Conservation (phyloP, 2,329 filamentous ascomycete genomes). For the Paecilomyces formosus region DNA sequence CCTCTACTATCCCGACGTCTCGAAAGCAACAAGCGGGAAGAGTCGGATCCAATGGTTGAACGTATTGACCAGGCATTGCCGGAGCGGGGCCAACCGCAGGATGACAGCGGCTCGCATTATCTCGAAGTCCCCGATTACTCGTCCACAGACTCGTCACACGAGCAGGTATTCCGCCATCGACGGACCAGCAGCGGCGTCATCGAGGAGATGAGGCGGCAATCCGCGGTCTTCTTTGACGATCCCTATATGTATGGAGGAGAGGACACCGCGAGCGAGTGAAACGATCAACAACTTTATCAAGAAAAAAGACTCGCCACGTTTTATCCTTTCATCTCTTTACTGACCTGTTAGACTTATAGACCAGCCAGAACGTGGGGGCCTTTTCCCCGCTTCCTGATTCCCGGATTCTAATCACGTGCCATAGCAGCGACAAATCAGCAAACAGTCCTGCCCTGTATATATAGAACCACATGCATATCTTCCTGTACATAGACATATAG, state of each 20-base stretch:
- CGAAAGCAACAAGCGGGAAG: slow-evolving; percentile 1
- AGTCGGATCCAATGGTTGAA: slow-evolving; percentile 12
- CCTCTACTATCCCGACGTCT: slow-evolving; percentile 23
- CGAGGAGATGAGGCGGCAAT: slow-evolving; percentile 39
- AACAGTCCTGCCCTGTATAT: too few species aligned
- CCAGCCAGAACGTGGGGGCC: too few species aligned
- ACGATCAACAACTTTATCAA: slow-evolving; percentile 6
- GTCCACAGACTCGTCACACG: slow-evolving; percentile 7
- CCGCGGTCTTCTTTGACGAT: slow-evolving; percentile 41
- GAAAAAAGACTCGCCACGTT: neutral
- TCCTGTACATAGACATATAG: too few species aligned
- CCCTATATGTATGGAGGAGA: slow-evolving; percentile 25
- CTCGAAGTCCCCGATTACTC: slow-evolving; percentile 3
- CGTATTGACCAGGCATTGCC: slow-evolving; percentile 14
- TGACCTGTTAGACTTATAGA: neutral
- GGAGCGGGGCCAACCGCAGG: slow-evolving; percentile 1
- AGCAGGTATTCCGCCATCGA: slow-evolving; percentile 12
- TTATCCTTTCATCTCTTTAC: neutral
- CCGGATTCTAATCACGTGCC: too few species aligned
- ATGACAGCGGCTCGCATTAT: neutral
- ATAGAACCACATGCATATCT: too few species aligned
- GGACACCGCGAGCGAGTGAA: slow-evolving; percentile 7
- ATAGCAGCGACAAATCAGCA: too few species aligned
- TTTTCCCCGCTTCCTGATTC: too few species aligned
- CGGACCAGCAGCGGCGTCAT: slow-evolving; percentile 24